Evolutionary conservation across 2,329 filamentous ascomycete genomes (phyloP).

Genomic region (Aspergillus fischeri): DNA sequence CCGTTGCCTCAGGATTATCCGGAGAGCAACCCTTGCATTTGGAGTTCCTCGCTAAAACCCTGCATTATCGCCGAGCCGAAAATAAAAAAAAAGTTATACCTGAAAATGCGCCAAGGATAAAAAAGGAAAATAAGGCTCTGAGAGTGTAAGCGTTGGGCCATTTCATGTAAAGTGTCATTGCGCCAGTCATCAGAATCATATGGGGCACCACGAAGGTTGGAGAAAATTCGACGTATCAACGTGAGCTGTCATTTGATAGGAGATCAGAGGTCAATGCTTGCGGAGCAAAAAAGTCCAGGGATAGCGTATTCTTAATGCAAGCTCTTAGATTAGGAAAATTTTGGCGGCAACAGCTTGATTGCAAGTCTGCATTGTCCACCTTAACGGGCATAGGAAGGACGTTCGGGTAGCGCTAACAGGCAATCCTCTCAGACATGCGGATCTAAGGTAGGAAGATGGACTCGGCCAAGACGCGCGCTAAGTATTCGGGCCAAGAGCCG

Average conservation of each 20-base stretch:
- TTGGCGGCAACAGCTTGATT: slow-evolving; percentile 24
- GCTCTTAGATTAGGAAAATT: neutral
- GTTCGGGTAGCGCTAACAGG: neutral
- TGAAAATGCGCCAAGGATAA: no score
- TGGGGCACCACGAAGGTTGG: slow-evolving; percentile 1
- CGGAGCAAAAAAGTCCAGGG: neutral
- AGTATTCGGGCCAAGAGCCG: neutral
- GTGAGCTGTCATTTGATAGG: slow-evolving; percentile 23
- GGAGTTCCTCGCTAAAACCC: slow-evolving; percentile 11
- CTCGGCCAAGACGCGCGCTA: neutral
- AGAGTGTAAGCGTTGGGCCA: neutral
- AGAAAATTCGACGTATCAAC: slow-evolving; percentile 27
- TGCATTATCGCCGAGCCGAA: slow-evolving; percentile 3
- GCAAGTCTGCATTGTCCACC: slow-evolving; percentile 3
- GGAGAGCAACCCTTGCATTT: slow-evolving; percentile 15
- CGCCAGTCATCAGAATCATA: slow-evolving; percentile 1
- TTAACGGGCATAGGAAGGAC: neutral
- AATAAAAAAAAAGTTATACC: no score
- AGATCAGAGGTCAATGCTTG: slow-evolving; percentile 12
- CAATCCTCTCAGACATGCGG: neutral
- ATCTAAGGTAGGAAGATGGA: neutral
- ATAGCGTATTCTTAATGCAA: slow-evolving; percentile 1
- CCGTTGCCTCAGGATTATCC: slow-evolving; percentile 11
- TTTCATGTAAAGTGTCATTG: slow-evolving; percentile 1
- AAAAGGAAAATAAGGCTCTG: neutral